These are phyloP conservation scores for Datisca glomerata DNA, from an alignment of 306 rosid species.

Conservation along the genomic window DNA sequence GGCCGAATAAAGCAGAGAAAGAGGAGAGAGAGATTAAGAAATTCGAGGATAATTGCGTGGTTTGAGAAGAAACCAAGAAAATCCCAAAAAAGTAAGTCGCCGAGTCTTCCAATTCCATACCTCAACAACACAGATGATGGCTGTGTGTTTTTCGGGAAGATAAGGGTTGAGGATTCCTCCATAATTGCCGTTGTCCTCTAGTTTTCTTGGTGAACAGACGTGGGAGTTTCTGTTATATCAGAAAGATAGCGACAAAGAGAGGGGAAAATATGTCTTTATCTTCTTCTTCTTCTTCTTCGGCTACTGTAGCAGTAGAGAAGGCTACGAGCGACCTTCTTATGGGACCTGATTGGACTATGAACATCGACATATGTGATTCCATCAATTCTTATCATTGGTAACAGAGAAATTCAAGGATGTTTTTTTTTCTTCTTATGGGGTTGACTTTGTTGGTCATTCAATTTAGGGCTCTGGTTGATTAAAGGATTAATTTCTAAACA, in stretches of 20 bases:
- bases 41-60: conserved; percentile 14
- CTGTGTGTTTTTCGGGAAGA: conserved; percentile 22
- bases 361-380: conserved; percentile 96
- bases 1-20: conserved; percentile 20
- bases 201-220: conserved; percentile 4
- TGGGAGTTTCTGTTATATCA: conserved; percentile 7
- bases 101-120: not conserved
- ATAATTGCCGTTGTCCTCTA: not conserved
- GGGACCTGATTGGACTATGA: conserved; percentile 99
- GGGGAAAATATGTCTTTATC: conserved; percentile 30
- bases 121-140: conserved; percentile 5
- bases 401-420: not conserved
- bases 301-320: conserved; percentile 90
- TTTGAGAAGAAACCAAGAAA: conserved; percentile 17
- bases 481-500: not conserved
- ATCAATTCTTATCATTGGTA: conserved; percentile 89
- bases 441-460: conserved; percentile 16
- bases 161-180: conserved; percentile 6
- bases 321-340: conserved; percentile 99
- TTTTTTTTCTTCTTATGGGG: conserved; percentile 6
- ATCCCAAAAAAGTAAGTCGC: not conserved
- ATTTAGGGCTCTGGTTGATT: conserved; percentile 14
- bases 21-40: conserved; percentile 3
- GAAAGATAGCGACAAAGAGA: conserved; percentile 14
- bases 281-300: conserved; percentile 62